Conservation (phyloP, 192 early-diverging fungal genomes). For the Coemansia sp. region DNA sequence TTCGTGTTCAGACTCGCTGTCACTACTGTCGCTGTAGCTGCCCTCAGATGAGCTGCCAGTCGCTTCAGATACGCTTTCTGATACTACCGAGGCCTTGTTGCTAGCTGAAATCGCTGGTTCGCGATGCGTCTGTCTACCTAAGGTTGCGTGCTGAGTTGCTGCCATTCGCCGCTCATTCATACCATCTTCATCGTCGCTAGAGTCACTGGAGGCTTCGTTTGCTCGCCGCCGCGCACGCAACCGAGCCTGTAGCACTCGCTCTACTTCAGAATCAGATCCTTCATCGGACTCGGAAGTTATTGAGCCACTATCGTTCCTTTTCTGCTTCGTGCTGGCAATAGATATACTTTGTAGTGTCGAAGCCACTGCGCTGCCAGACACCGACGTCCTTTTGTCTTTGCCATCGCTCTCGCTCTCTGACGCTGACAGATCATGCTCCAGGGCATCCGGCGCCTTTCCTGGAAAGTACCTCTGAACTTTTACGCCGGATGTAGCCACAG, state of each 20-base stretch:
- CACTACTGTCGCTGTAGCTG: slow-evolving; percentile 16
- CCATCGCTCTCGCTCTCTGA: slow-evolving; percentile 38
- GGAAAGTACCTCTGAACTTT: slow-evolving; percentile 52
- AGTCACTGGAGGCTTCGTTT: slow-evolving; percentile 4
- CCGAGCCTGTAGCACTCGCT: slow-evolving; percentile 30
- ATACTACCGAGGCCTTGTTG: slow-evolving; percentile 1
- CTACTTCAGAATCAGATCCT: slow-evolving; percentile 23
- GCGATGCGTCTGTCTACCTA: background rate
- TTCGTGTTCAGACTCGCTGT: slow-evolving; percentile 67
- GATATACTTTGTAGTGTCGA: background rate
- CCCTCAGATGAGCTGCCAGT: background rate
- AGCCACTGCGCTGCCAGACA: background rate
- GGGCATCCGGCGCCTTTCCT: slow-evolving; percentile 44
- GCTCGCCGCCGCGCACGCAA: slow-evolving; percentile 31
- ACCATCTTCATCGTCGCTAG: background rate
- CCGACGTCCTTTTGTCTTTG: background rate
- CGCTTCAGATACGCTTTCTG: background rate
- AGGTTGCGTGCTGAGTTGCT: background rate
- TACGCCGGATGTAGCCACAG: slow-evolving; percentile 41
- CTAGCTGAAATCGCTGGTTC: background rate
- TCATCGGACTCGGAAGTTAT: background rate
- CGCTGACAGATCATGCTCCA: slow-evolving; percentile 25
- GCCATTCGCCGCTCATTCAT: background rate
- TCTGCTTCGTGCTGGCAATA: background rate
- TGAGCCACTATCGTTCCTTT: background rate